Conservation (phyloP, 257 asterid genomes). For the Capsicum pubescens region DNA sequence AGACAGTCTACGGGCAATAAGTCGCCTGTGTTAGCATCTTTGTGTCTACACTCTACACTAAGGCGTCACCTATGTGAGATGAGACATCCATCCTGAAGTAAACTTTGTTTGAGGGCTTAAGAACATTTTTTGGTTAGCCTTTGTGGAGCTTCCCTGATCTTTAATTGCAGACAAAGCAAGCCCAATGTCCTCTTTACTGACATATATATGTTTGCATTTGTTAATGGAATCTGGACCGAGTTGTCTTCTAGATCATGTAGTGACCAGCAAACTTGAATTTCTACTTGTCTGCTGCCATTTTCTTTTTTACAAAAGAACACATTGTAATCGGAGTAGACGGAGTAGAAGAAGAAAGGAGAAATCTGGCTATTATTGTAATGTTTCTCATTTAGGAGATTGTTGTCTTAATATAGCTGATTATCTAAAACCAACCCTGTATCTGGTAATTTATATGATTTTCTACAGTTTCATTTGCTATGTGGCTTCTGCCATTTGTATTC, state of each 20-base stretch:
- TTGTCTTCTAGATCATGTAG: not conserved
- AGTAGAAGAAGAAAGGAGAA: not conserved
- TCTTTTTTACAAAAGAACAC: not conserved
- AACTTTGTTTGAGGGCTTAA: not conserved
- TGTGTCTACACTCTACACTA: not conserved
- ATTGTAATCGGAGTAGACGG: not conserved
- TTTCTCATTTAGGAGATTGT: not conserved
- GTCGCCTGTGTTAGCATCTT: not conserved
- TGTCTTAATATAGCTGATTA: not conserved
- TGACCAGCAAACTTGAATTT: not conserved
- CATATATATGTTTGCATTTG: constrained; percentile 1
- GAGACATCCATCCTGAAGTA: not conserved
- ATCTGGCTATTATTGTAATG: not conserved
- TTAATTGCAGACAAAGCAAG: not conserved
- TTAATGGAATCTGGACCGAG: not conserved
- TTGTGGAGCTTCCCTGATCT: not conserved
- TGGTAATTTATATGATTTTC: not conserved
- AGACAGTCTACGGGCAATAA: not conserved
- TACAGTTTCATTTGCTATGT: not conserved
- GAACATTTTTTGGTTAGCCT: not conserved
- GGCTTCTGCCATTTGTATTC: not conserved
- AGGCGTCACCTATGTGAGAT: not conserved
- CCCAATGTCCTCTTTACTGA: not conserved
- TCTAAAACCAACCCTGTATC: not conserved
- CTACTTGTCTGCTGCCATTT: not conserved